Base-by-base conservation (phyloP, 169 alveolate genomes). In the Cyclospora cayetanensis region DNA sequence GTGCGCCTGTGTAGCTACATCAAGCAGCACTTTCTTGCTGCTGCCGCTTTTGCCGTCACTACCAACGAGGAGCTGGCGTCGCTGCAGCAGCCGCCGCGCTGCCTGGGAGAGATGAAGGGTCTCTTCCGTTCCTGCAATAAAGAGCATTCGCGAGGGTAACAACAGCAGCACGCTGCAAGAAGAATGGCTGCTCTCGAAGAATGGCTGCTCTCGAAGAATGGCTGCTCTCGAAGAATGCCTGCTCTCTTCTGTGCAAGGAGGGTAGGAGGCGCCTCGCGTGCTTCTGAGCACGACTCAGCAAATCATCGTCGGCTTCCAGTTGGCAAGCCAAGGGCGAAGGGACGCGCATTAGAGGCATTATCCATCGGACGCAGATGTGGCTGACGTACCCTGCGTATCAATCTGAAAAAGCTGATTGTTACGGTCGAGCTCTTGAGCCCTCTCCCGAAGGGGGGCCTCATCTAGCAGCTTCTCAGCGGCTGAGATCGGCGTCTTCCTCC, bases 61-160 rank as follows among this genome's bases (percentile, higher is more conserved):
- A 3, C 37, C 52, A 1, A 34, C 52, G 7, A 34, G 27, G 18
- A 70, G 52, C 46, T 70, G 82, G 1, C 53, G 46, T 2, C 52
- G 82, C 82, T 70, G 53, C 82, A 70, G 82, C 82, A 70, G 52
- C 7, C 82, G 82, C 31, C 82, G 82, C 31, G 82, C 82, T 25
- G 53, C 82, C 27, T 37, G 82, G 4, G 82, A 70, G 4, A 70
- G 27, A 34, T 70, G 46, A 1, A 34, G 7, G 29, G 46, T 70
- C 42, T 2, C 82, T 18, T 70, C 82, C 29, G 50, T 22, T 9
- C 70, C 70, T 55, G 29, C 9, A 22, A 39, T 31, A 31, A 72
- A 34, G 20, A 72, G 84, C 84, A 72, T 31, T 37, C 35, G 84
- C 84, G n/a, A 43, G 35, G 41, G 84, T 60, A 72, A 20, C 55